phyloP scores from a whole-genome alignment of 176 grass and related monocot genomes.

The Paspalum notatum region DNA sequence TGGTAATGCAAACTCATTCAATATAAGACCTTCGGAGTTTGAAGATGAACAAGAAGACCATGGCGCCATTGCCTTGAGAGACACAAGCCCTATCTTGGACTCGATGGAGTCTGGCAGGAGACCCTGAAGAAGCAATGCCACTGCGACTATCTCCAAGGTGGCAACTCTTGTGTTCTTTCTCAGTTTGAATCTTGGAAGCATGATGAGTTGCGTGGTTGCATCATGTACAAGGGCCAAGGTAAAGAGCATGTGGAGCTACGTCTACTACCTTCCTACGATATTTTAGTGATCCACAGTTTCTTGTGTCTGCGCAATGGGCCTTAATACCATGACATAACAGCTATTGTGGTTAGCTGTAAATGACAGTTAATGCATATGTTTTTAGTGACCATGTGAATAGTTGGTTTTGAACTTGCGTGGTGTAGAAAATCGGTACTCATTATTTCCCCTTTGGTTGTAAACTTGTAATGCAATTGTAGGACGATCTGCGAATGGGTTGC shows the following conservation, averaged over 20 bases:
- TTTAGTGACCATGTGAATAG: conserved; percentile 31
- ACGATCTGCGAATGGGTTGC: not conserved
- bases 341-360: conserved; percentile 7
- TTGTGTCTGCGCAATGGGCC: not conserved
- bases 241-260: not conserved
- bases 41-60: conserved; percentile 22
- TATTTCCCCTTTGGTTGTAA: not conserved
- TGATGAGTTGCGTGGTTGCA: not conserved
- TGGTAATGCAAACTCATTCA: conserved; percentile 22
- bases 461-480: not conserved
- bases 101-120: conserved; percentile 49
- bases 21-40: conserved; percentile 28
- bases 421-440: not conserved
- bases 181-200: conserved; percentile 3
- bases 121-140: conserved; percentile 37
- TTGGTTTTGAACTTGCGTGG: not conserved
- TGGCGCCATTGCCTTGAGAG: conserved; percentile 28
- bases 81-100: conserved; percentile 37
- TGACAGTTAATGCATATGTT: conserved; percentile 8
- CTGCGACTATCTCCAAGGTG: not conserved
- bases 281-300: not conserved
- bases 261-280: not conserved
- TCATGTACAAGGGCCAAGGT: not conserved
- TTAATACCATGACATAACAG: not conserved
- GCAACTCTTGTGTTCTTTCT: not conserved